A percentile compares a stretch with the other conserved stretches of the same genome.
phyloP scores from a whole-genome alignment of 805 yeast genomes.

The Nakazawaea siamensis region DNA sequence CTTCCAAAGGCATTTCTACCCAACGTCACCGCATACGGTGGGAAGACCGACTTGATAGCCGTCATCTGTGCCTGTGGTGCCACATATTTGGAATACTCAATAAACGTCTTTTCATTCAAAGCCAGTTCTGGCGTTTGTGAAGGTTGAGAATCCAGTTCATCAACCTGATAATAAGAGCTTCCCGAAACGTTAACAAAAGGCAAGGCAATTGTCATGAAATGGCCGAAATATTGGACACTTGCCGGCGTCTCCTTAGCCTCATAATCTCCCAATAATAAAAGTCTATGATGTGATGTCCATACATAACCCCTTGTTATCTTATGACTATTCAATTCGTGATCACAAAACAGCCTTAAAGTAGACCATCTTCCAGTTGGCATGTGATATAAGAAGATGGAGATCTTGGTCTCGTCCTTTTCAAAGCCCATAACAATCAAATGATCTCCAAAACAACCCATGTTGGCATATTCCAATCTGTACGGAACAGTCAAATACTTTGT shows the following conservation, averaged over 20 bases:
- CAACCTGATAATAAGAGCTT: conserved; percentile 1
- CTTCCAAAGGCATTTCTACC: conserved; percentile 71
- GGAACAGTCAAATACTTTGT: conserved; percentile 24
- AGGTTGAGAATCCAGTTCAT: background rate
- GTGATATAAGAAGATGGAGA: conserved; percentile 42
- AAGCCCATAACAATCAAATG: conserved; percentile 58
- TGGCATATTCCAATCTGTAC: conserved; percentile 41
- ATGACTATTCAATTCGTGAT: conserved; percentile 45
- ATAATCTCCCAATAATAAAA: conserved; percentile 48
- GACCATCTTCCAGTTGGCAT: conserved; percentile 57
- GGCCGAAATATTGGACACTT: conserved; percentile 38
- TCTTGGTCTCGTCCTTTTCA: conserved; percentile 31
- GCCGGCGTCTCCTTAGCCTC: conserved; percentile 37
- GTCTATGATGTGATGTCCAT: conserved; percentile 75
- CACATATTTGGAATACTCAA: conserved; percentile 65
- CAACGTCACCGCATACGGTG: conserved; percentile 69
- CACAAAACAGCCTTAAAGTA: conserved; percentile 44
- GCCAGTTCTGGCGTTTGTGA: background rate
- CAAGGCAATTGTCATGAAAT: conserved; percentile 39
- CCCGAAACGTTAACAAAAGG: conserved; percentile 42
- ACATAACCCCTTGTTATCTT: conserved; percentile 60
- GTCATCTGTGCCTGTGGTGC: conserved; percentile 65
- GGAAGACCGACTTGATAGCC: conserved; percentile 61
- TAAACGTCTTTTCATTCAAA: conserved; percentile 27
- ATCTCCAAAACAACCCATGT: conserved; percentile 59